Evolutionary conservation across 2,329 filamentous ascomycete species (phyloP), one percentile per base, ranked within the genome.

Genomic region (Chrysoporthe deuterocubensis): DNA sequence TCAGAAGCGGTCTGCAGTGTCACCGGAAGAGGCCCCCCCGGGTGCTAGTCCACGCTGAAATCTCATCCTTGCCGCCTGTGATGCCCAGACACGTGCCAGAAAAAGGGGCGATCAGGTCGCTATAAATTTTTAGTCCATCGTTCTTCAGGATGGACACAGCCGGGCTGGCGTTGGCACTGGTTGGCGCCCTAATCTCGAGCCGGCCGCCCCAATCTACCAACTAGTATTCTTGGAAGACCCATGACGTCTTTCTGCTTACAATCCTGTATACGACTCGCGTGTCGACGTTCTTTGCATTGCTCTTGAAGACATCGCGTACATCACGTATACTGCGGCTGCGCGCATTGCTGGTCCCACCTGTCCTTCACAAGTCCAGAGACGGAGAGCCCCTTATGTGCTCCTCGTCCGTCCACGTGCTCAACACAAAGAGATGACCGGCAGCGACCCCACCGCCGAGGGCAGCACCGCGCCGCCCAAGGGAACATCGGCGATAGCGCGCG

Each of bases 401-500:
- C 26, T 3, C 9, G 1, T 2, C 26, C 18, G 40, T 52, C 58
- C 59, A 58, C 66, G 44, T 16, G 21, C 58, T 34, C 52, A 26
- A 37, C 50, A 48, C 60, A 43, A 48, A 21, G 52, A 32, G 26
- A 69, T 69, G 68, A 65, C 58, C 14, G 48, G 18, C 9, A 21
- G 57, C 44, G 48, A 46, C 26, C 3, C 44, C 40, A 6, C 11
- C 50, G 52, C 52, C 13, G 21, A 32, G 52, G 50, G 50, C 58
- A 9, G 6, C 6, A 42, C 61, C 21, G 40, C 57, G 57, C 56
- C 64, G 13, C 44, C 52, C 5, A 21, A 46, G 7, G 57, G 58
- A 2, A 48, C 63, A 7, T 34, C 63, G 26, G 40, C 73, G n/a
- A 65, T 80, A 37, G 76, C 76, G 46, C 78, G 78, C 26, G 87